phyloP scores from a whole-genome alignment of 495 filamentous ascomycete genomes.

The Tuber umbilicatum region DNA sequence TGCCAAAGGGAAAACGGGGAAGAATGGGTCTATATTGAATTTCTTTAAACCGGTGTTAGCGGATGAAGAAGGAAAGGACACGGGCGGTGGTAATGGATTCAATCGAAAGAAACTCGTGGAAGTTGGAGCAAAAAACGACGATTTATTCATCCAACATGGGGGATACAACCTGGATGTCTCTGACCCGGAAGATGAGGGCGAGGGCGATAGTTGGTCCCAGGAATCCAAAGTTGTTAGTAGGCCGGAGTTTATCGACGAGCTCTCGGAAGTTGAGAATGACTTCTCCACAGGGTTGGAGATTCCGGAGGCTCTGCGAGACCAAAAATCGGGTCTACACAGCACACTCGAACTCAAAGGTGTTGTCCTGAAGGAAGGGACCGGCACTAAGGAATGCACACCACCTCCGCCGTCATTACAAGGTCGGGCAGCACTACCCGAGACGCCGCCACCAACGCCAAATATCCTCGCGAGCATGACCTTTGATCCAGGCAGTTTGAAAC shows the following conservation, averaged over 20 bases:
- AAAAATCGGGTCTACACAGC: background rate
- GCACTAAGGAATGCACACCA: conserved; percentile 25
- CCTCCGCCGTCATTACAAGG: background rate
- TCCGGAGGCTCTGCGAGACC: background rate
- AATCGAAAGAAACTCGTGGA: background rate
- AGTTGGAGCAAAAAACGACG: conserved; percentile 14
- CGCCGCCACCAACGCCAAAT: background rate
- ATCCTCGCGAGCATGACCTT: conserved; percentile 6
- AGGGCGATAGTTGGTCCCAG: background rate
- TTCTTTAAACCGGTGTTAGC: conserved; percentile 35
- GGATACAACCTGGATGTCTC: conserved; percentile 37
- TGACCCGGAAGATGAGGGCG: conserved; percentile 35
- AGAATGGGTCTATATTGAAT: conserved; percentile 33
- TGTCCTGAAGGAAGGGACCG: conserved; percentile 11
- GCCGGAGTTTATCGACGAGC: background rate
- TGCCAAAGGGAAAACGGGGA: conserved; percentile 11
- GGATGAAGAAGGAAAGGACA: background rate
- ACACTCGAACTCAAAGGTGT: background rate
- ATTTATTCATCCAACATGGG: conserved; percentile 30
- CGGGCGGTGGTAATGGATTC: background rate
- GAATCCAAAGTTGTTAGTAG: background rate
- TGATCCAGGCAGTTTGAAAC: conserved; percentile 25
- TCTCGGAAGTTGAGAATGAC: background rate
- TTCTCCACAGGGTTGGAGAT: background rate
- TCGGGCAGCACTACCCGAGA: background rate